Conservation (phyloP, 805 yeast genomes). For the Candida pseudoglaebosa region DNA sequence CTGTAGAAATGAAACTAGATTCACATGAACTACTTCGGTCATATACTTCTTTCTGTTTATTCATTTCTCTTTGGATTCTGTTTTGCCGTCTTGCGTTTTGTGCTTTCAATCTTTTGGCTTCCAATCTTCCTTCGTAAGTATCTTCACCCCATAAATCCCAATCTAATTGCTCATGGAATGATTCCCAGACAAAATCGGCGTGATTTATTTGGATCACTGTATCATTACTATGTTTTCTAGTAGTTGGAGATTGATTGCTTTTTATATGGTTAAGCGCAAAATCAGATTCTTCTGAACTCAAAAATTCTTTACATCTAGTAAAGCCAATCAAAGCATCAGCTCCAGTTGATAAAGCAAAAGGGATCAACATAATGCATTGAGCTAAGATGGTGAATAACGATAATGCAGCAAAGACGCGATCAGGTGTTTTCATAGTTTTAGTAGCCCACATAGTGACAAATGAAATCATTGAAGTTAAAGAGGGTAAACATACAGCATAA, state of each 20-base stretch:
- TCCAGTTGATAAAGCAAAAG: constrained; percentile 42
- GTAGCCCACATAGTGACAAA: constrained; percentile 45
- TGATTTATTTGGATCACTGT: constrained; percentile 18
- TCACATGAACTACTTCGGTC: too few species aligned
- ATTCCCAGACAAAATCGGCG: constrained; percentile 31
- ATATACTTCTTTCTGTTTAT: background rate
- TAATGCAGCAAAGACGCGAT: constrained; percentile 39
- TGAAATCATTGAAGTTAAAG: constrained; percentile 42
- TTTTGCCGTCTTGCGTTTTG: constrained; percentile 11
- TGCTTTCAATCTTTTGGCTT: constrained; percentile 11
- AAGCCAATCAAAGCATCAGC: constrained; percentile 44
- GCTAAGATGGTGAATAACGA: constrained; percentile 41
- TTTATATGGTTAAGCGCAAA: too few species aligned
- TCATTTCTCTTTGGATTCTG: constrained; percentile 3
- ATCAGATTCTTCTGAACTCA: constrained; percentile 22
- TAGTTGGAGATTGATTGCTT: constrained; percentile 8
- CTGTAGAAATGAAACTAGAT: too few species aligned
- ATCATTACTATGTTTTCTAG: background rate
- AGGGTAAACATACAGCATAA: constrained; percentile 41
- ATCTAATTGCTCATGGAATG: constrained; percentile 20
- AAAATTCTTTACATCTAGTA: constrained; percentile 22
- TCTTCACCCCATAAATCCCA: constrained; percentile 21
- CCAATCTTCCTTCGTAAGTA: constrained; percentile 10
- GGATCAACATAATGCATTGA: constrained; percentile 41
- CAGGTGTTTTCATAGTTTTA: constrained; percentile 33